These are phyloP conservation scores for Fusarium sacchari DNA, from an alignment of 2,329 filamentous ascomycete genomes.

Conservation along the genomic window DNA sequence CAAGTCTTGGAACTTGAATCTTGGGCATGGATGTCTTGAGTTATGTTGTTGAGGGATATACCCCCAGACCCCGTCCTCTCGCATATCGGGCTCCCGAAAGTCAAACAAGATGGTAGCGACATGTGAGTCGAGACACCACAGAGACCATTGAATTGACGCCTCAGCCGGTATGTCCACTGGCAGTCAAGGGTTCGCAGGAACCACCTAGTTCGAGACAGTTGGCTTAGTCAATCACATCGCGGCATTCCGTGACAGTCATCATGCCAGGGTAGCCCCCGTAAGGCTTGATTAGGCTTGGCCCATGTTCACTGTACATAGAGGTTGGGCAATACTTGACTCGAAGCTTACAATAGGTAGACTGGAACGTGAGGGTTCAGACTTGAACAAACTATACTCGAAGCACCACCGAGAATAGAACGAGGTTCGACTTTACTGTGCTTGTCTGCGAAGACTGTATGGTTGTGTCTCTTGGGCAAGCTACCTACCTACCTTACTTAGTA, in stretches of 20 bases:
- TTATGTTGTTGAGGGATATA: slow-evolving; percentile 24
- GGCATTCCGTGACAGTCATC: slow-evolving; percentile 16
- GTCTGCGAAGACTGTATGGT: neutral
- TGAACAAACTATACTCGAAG: neutral
- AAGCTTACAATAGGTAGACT: slow-evolving; percentile 5
- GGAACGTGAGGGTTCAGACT: slow-evolving; percentile 1
- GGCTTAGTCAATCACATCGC: slow-evolving; percentile 36
- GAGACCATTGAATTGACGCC: slow-evolving; percentile 23
- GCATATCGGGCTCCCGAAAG: slow-evolving; percentile 30
- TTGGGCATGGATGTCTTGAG: slow-evolving; percentile 23
- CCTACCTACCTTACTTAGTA: too few species aligned
- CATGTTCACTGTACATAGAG: slow-evolving; percentile 10
- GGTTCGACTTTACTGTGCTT: neutral
- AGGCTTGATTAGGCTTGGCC: slow-evolving; percentile 21
- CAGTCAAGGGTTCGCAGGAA: slow-evolving; percentile 42
- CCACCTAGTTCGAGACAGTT: slow-evolving; percentile 42
- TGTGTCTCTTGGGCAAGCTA: neutral
- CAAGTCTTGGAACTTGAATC: slow-evolving; percentile 17
- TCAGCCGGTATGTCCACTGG: slow-evolving; percentile 14
- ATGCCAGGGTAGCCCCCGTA: slow-evolving; percentile 25
- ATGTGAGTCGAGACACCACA: slow-evolving; percentile 18
- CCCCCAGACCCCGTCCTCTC: slow-evolving; percentile 18
- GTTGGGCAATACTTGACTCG: slow-evolving; percentile 9
- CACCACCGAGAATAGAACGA: slow-evolving; percentile 3
- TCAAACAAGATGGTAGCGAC: slow-evolving; percentile 17